Evolutionary conservation across 805 yeast genomes (phyloP).

Genomic region (Candida insectorum): DNA sequence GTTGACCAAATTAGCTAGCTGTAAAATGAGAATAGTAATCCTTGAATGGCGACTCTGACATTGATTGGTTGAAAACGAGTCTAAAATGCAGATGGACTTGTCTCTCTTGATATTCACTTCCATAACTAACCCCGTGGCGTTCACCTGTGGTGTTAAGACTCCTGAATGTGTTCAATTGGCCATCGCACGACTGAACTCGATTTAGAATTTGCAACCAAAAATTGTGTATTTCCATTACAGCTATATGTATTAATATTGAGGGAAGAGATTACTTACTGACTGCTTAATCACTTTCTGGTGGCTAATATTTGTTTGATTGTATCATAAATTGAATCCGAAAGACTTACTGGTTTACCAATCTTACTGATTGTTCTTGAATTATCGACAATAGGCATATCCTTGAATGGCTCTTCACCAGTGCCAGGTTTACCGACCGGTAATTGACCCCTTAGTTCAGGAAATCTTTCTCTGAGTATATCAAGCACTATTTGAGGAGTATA

Average conservation of each 20-base stretch:
- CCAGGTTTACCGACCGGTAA: constrained; percentile 45
- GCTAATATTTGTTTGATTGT: constrained; percentile 33
- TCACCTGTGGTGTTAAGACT: no score
- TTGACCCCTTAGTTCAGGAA: constrained; percentile 42
- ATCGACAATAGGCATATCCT: constrained; percentile 22
- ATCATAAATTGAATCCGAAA: constrained; percentile 40
- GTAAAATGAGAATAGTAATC: constrained; percentile 56
- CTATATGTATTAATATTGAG: no score
- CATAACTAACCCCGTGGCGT: constrained; percentile 20
- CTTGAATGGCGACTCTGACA: constrained; percentile 64
- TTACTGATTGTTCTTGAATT: constrained; percentile 31
- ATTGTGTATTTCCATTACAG: no score
- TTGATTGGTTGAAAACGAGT: constrained; percentile 68
- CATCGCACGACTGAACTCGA: no score
- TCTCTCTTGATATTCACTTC: constrained; percentile 31
- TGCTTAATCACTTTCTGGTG: no score
- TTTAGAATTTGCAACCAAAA: no score
- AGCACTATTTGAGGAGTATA: constrained; percentile 24
- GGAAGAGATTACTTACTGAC: no score
- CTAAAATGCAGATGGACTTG: constrained; percentile 42
- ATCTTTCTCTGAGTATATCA: constrained; percentile 32
- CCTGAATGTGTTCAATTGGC: no score
- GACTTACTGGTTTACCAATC: constrained; percentile 35
- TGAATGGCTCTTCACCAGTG: constrained; percentile 16
- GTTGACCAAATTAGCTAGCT: constrained; percentile 61